Conservation (phyloP, 1,284 basidiomycete genomes). For the Anthracocystis panici-leucophaei region DNA sequence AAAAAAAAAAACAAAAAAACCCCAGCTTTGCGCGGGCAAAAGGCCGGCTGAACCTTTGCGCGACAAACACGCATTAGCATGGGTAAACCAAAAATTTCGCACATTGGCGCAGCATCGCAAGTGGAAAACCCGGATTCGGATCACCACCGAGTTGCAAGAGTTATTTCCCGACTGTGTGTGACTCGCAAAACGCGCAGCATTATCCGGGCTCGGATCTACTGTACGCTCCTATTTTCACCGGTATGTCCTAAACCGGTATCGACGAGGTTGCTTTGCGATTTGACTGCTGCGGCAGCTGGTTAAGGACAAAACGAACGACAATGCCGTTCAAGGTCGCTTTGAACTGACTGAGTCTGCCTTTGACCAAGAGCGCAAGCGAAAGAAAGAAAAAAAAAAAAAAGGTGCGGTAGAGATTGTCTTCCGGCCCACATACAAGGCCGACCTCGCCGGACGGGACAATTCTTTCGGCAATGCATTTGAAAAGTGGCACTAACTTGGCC, state of each 20-base stretch:
- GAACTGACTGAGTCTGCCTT: too few species aligned
- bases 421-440: conserved; percentile 11
- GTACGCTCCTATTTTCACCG: too few species aligned
- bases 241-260: neutral
- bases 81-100: conserved; percentile 4
- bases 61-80: neutral
- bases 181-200: neutral
- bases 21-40: conserved; percentile 4
- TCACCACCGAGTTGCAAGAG: conserved; percentile 6
- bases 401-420: neutral
- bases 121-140: conserved; percentile 7
- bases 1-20: too few species aligned
- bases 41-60: neutral
- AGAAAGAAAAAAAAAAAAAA: neutral
- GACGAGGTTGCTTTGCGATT: neutral
- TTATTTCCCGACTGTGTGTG: neutral
- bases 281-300: too few species aligned
- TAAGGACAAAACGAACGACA: too few species aligned
- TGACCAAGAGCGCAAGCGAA: too few species aligned
- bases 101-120: too few species aligned
- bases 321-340: too few species aligned
- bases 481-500: too few species aligned
- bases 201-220: too few species aligned
- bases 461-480: conserved; percentile 7
- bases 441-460: conserved; percentile 29